Conservation (phyloP, 164 flowering plant species). For the Vitis amurensis region DNA sequence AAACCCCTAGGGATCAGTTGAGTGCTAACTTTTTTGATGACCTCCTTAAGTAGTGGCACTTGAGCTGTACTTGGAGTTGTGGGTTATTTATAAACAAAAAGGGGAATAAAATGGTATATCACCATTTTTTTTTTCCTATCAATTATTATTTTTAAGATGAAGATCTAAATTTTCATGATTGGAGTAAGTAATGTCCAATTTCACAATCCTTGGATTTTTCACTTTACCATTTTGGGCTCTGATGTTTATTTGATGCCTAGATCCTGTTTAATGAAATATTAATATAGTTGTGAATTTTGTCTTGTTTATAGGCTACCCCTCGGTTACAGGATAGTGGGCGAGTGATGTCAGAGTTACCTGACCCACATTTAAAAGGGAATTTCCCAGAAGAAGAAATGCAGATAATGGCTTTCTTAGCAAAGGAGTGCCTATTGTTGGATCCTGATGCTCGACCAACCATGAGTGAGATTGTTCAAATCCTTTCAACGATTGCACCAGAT, state of each 20-base stretch:
- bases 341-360: constrained; percentile 73
- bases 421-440: constrained; percentile 87
- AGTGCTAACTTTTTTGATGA: no score
- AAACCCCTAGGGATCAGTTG: no score
- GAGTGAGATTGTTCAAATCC: constrained; percentile 95
- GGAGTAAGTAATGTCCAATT: background rate
- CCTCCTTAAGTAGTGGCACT: no score
- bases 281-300: background rate
- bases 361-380: constrained; percentile 67
- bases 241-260: background rate
- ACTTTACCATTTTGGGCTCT: background rate
- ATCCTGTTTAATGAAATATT: background rate
- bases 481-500: constrained; percentile 79
- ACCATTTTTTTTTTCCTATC: no score
- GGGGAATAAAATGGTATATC: no score
- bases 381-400: constrained; percentile 89
- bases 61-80: no score
- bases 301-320: constrained; percentile 65
- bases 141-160: no score
- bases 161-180: no score
- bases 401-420: constrained; percentile 88
- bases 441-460: constrained; percentile 91
- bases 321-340: constrained; percentile 65
- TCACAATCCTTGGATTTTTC: background rate
- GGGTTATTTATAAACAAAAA: no score